Evolutionary conservation across 1,284 basidiomycete species (phyloP), one percentile per base, ranked within the genome.

Genomic region (Mycena citricolor): DNA sequence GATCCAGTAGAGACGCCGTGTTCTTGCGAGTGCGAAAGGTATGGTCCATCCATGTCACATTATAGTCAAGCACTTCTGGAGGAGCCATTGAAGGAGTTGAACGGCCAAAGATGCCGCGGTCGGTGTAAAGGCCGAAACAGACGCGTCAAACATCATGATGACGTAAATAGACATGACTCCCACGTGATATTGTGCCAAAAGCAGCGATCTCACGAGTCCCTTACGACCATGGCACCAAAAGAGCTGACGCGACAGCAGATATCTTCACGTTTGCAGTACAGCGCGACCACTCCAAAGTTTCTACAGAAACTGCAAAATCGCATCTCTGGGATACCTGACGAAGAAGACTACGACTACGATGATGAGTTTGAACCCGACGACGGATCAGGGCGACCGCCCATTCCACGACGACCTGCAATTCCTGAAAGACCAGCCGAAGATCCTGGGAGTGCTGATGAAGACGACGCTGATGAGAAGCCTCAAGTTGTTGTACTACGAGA

Each of bases 401-500:
- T 88, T 36, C 86, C 83, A n/a, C 70, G 73, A 52, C 77, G 84
- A 21, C 41, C 41, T 11, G 64, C 79, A n/a, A 84, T 86, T 19
- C 83, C 85, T 16, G 71, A 81, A 54, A 74, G 86, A 24, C 83
- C 83, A 0, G 77, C 73, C 20, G 80, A 82, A 49, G 80, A 90
- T 54, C 81, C 79, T 31, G 86, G 86, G 32, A 86, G 82, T 56
- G 81, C 73, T 16, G 81, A 81, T 49, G 90, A 90, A 44, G 86
- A 90, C 39, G 76, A 74, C 14, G 79, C 63, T 0, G 90, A 93
- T 54, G 90, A 94, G 64, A 82, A 77, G 53, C 90, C 90, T 7
- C 86, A 90, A 61, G 80, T 94, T 3, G 87, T 94, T 2, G 90
- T 94, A 8, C 61, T 94, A 54, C 88, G 77, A 59, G 79, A 86